phyloP scores from a whole-genome alignment of 164 flowering plant species.

The Dillenia suffruticosa region DNA sequence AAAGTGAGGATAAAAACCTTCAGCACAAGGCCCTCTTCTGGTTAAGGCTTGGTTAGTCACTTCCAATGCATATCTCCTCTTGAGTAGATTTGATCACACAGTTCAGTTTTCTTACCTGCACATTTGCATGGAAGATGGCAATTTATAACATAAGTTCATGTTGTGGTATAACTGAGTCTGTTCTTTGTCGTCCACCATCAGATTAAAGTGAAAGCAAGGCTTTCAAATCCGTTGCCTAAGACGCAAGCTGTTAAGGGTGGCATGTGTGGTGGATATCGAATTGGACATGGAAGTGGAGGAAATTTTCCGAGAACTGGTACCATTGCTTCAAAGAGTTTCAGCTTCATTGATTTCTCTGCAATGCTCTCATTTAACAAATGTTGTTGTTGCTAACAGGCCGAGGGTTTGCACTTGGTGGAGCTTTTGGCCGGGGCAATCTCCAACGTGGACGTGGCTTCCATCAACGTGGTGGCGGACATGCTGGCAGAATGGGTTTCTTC shows the following conservation, averaged over 20 bases:
- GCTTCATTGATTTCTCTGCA: background rate
- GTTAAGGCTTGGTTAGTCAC: background rate
- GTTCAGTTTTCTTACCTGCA: background rate
- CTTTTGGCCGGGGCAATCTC: constrained; percentile 23
- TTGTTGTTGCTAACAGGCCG: constrained; percentile 31
- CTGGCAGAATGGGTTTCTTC: constrained; percentile 38
- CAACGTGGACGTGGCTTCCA: constrained; percentile 41
- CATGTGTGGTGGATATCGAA: constrained; percentile 74
- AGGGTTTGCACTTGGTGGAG: constrained; percentile 45
- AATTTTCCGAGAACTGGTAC: constrained; percentile 37
- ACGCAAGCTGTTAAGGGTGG: constrained; percentile 85
- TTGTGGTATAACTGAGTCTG: constrained; percentile 1
- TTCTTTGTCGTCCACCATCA: constrained; percentile 19
- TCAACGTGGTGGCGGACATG: constrained; percentile 42
- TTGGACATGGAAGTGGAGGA: constrained; percentile 37
- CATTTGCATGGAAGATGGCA: background rate
- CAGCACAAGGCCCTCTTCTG: no score
- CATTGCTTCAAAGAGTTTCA: background rate
- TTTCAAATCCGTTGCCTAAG: constrained; percentile 79
- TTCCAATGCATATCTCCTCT: background rate
- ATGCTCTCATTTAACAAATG: background rate
- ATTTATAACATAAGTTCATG: background rate
- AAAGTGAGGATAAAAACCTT: no score
- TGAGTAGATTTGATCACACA: background rate
- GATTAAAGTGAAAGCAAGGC: constrained; percentile 64